Evolutionary conservation across 768 basidiomycete genomes (phyloP), one percentile per base, ranked within the genome.

Genomic region (Lentinula aciculospora): DNA sequence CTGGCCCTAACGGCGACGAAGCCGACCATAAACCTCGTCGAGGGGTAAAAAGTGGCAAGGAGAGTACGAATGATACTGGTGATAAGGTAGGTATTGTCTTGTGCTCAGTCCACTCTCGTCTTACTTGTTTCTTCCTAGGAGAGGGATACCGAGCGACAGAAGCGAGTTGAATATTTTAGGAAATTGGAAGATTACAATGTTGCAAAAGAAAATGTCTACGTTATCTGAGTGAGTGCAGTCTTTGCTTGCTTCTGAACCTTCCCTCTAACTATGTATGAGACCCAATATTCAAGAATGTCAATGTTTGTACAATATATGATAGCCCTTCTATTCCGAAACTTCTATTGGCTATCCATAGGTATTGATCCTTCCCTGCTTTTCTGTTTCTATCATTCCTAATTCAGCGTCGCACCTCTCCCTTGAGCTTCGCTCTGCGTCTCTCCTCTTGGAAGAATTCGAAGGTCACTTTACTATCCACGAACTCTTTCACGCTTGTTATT

Each of bases 161-260:
- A 65, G 1, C 73, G 74, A 13, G n/a, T 74, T 39, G 74, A 76
- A 27, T 76, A 76, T 55, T 76, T 76, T 62, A 72, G 69, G 45
- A 70, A 70, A 40, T 47, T 75, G 51, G 75, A 76, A 21, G 67
- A 63, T 19, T 76, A 72, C 44, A 66, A 74, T 61, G 67, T 75
- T 19, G 68, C 68, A 19, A 75, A 72, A 51, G 75, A 75, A 62
- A 74, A 75, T 34, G 74, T 76, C 17, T 74, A 76, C 63, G 67
- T 74, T n/a, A 65, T 74, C 29, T 75, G 64, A 76, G 23, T 25
- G 27, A 44, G 25, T 31, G 7, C 3, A 50, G 17, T 50, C 32
- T 19, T 50, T n/a, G 13, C 29, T 34, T 50, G 15, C 12, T 36
- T 19, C n/a, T 21, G 17, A 21, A 21, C 7, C 34, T n/a, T n/a